These are phyloP conservation scores for Fusarium acutatum DNA, from an alignment of 2,329 filamentous ascomycete genomes.

Conservation along the genomic window DNA sequence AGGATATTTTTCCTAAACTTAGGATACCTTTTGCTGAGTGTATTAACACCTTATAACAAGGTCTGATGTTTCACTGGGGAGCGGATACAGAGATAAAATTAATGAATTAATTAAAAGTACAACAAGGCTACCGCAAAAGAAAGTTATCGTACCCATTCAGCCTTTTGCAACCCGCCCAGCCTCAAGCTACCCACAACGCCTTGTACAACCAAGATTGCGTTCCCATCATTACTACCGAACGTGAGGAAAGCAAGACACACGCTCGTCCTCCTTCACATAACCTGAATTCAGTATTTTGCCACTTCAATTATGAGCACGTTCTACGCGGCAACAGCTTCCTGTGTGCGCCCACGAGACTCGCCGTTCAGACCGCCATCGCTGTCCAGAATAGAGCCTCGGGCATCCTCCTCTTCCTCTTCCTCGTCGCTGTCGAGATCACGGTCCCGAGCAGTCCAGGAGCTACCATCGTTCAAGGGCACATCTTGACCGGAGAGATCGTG, in stretches of 20 bases:
- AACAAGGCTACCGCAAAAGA: slow-evolving; percentile 37
- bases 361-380: slow-evolving; percentile 63
- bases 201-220: slow-evolving; percentile 34
- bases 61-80: background rate
- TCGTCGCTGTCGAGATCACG: slow-evolving; percentile 72
- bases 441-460: slow-evolving; percentile 84
- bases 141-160: slow-evolving; percentile 34
- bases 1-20: background rate
- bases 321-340: slow-evolving; percentile 60
- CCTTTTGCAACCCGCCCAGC: slow-evolving; percentile 35
- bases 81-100: slow-evolving; percentile 32
- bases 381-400: slow-evolving; percentile 58
- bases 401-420: slow-evolving; percentile 69
- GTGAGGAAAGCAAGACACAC: slow-evolving; percentile 1
- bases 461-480: slow-evolving; percentile 76
- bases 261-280: background rate
- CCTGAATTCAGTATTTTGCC: background rate
- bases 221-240: slow-evolving; percentile 28
- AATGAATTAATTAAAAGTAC: slow-evolving; percentile 42
- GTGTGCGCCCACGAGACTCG: slow-evolving; percentile 64
- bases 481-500: slow-evolving; percentile 88
- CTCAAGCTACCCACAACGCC: slow-evolving; percentile 42
- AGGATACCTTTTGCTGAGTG: background rate
- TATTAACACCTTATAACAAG: background rate
- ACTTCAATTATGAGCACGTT: slow-evolving; percentile 5